phyloP scores from a whole-genome alignment of 768 basidiomycete genomes.

The Mycena epipterygia region DNA sequence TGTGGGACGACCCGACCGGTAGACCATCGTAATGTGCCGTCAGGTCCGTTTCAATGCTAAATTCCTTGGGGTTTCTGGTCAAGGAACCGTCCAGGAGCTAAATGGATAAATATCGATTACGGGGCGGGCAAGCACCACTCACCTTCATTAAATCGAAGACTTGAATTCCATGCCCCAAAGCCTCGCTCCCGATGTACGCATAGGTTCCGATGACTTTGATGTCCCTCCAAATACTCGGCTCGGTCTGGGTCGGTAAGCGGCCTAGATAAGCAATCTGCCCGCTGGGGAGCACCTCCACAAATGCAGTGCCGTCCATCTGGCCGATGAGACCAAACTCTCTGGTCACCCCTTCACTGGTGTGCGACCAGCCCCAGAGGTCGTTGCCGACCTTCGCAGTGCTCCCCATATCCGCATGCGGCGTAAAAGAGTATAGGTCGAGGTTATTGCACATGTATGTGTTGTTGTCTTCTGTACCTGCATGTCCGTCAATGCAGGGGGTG shows the following conservation, averaged over 20 bases:
- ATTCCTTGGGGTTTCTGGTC: slow-evolving; percentile 37
- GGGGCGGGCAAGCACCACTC: too few species aligned
- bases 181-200: slow-evolving; percentile 44
- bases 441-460: slow-evolving; percentile 29
- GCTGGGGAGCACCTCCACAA: slow-evolving; percentile 28
- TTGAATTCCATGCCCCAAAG: slow-evolving; percentile 43
- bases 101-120: too few species aligned
- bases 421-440: slow-evolving; percentile 31
- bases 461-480: slow-evolving; percentile 21
- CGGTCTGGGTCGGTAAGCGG: slow-evolving; percentile 38
- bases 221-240: slow-evolving; percentile 40
- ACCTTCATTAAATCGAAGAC: slow-evolving; percentile 45
- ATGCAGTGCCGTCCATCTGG: slow-evolving; percentile 30
- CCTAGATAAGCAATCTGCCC: slow-evolving; percentile 39
- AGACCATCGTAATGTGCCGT: slow-evolving; percentile 39
- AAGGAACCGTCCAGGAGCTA: slow-evolving; percentile 34
- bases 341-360: background rate
- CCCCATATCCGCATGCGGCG: slow-evolving; percentile 28
- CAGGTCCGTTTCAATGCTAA: slow-evolving; percentile 33
- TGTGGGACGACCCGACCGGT: slow-evolving; percentile 45
- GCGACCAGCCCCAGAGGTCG: slow-evolving; percentile 34
- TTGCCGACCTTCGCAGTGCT: slow-evolving; percentile 19
- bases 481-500: slow-evolving; percentile 28
- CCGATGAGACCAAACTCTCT: slow-evolving; percentile 27
- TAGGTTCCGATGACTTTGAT: slow-evolving; percentile 42